Evolutionary conservation across 176 grass and related monocot genomes (phyloP).

Genomic region (Oryza meyeriana): DNA sequence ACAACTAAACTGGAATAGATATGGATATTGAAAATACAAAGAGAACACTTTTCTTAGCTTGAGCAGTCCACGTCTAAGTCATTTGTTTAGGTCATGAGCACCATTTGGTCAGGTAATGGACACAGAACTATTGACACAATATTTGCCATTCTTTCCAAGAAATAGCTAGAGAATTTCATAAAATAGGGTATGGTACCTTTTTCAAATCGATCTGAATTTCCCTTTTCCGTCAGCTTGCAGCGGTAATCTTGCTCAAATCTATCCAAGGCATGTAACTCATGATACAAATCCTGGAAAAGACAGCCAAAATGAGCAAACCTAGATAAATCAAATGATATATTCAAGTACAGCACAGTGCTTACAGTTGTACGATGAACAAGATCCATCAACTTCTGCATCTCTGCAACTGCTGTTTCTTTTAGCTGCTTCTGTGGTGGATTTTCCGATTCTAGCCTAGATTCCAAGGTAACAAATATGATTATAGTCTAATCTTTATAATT

Average conservation of each 20-base stretch:
- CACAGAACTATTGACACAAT: slow-evolving; percentile 4
- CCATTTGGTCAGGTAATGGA: neutral
- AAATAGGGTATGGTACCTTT: slow-evolving; percentile 35
- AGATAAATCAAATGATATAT: slow-evolving; percentile 3
- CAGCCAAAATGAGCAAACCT: neutral
- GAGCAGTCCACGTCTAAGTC: neutral
- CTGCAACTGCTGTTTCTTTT: slow-evolving; percentile 59
- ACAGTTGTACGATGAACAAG: slow-evolving; percentile 84
- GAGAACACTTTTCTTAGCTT: neutral
- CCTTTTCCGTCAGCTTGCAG: slow-evolving; percentile 49
- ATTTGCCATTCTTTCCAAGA: neutral
- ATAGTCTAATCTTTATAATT: neutral
- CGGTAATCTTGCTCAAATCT: slow-evolving; percentile 79
- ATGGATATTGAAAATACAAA: slow-evolving; percentile 5
- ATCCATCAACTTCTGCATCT: slow-evolving; percentile 66
- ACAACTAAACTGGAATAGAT: neutral
- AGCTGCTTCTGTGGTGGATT: slow-evolving; percentile 52
- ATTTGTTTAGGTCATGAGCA: slow-evolving; percentile 6
- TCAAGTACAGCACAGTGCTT: slow-evolving; percentile 33
- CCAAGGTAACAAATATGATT: slow-evolving; percentile 35
- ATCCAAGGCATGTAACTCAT: slow-evolving; percentile 80
- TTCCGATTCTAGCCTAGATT: slow-evolving; percentile 80
- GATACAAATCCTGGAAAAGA: slow-evolving; percentile 77
- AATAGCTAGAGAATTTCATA: neutral
- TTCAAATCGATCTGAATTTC: slow-evolving; percentile 40